Percentiles rank a stretch among this genome's conserved stretches.
These are phyloP conservation scores for Polygonum maritimum DNA, from an alignment of 148 eudicot species.

Conservation along the genomic window DNA sequence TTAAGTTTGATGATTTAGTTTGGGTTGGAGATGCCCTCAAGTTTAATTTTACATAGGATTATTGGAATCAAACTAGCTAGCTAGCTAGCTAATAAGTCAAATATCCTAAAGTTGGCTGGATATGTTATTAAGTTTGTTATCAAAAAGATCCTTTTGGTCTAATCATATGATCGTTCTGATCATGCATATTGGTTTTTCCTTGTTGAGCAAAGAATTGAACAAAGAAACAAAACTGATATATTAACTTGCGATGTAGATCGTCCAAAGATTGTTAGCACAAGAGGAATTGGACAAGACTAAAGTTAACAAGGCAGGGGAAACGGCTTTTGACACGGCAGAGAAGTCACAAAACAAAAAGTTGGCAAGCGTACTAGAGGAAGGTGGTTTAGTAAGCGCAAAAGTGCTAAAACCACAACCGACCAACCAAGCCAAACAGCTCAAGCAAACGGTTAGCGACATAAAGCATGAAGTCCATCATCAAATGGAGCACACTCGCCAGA, in stretches of 20 bases:
- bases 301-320: conserved; percentile 65
- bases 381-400: conserved; percentile 33
- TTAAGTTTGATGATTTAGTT: too few relatives aligned
- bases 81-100: too few relatives aligned
- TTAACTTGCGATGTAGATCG: conserved; percentile 35
- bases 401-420: conserved; percentile 17
- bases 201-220: too few relatives aligned
- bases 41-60: too few relatives aligned
- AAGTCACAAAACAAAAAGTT: conserved; percentile 26
- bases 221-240: background rate
- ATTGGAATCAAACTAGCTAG: too few relatives aligned
- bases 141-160: too few relatives aligned
- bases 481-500: conserved; percentile 41
- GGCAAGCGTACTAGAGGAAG: conserved; percentile 18
- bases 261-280: conserved; percentile 42
- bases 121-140: too few relatives aligned
- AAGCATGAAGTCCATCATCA: conserved; percentile 53
- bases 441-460: conserved; percentile 55
- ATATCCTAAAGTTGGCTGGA: too few relatives aligned
- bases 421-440: conserved; percentile 26
- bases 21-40: too few relatives aligned
- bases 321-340: conserved; percentile 43
- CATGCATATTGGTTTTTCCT: too few relatives aligned
- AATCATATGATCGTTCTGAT: too few relatives aligned
- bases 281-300: conserved; percentile 36